phyloP scores from a whole-genome alignment of 805 yeast genomes.

The Pichia pseudocactophila region DNA sequence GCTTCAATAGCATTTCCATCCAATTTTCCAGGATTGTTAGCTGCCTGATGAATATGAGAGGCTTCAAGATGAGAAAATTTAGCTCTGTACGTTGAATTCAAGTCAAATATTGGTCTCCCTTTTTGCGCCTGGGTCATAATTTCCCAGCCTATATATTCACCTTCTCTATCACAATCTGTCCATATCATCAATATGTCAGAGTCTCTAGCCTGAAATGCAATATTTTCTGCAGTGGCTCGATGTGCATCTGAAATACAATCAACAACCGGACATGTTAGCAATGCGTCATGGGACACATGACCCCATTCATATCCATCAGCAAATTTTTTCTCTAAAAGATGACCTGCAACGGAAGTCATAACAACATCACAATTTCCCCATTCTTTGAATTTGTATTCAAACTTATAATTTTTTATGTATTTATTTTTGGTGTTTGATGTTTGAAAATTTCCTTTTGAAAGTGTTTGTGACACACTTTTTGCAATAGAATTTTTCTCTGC shows the following conservation, averaged over 20 bases:
- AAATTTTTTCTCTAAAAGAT: conserved; percentile 59
- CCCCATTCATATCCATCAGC: conserved; percentile 59
- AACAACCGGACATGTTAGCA: conserved; percentile 57
- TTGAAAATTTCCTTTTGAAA: conserved; percentile 39
- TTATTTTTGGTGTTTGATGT: conserved; percentile 43
- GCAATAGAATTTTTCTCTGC: conserved; percentile 98
- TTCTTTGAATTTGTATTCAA: conserved; percentile 53
- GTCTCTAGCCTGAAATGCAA: conserved; percentile 50
- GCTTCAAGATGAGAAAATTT: conserved; percentile 81
- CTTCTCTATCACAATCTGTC: conserved; percentile 98
- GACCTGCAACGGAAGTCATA: conserved; percentile 92
- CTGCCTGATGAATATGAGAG: conserved; percentile 66
- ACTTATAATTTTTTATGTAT: conserved; percentile 73
- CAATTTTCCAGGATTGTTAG: conserved; percentile 52
- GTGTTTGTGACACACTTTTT: conserved; percentile 62
- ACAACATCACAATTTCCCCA: conserved; percentile 67
- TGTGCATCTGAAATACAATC: conserved; percentile 20
- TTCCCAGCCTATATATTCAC: conserved; percentile 87
- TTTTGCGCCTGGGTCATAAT: conserved; percentile 60
- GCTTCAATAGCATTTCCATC: conserved; percentile 72
- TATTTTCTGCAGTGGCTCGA: conserved; percentile 48
- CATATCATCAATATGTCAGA: conserved; percentile 75
- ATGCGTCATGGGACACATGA: conserved; percentile 47
- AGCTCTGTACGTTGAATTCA: conserved; percentile 58
- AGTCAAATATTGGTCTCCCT: conserved; percentile 37